A percentile compares a stretch with the other conserved stretches of the same genome.
Evolutionary conservation across 2,329 filamentous ascomycete genomes (phyloP).

Genomic region (Stromatinia cepivora): DNA sequence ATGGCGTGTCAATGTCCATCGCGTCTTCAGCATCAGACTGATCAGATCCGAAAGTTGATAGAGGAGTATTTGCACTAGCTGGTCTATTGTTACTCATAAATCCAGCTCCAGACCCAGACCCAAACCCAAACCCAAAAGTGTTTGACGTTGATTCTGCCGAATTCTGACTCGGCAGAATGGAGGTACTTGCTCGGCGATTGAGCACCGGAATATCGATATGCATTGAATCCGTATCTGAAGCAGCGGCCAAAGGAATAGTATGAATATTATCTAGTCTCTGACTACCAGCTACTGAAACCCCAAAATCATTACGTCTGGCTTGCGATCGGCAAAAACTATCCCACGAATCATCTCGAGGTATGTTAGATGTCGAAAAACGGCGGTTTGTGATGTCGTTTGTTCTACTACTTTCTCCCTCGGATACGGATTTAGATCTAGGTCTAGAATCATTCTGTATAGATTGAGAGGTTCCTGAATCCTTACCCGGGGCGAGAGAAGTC

Average conservation of each 20-base stretch:
- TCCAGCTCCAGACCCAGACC: not conserved
- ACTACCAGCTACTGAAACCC: too few relatives aligned
- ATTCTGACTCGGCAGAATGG: not conserved
- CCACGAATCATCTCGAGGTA: not conserved
- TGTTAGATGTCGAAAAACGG: not conserved
- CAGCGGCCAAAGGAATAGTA: fast-evolving
- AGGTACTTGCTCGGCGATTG: not conserved
- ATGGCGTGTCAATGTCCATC: too few relatives aligned
- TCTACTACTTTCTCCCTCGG: too few relatives aligned
- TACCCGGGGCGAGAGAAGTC: not conserved
- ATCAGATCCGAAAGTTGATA: too few relatives aligned
- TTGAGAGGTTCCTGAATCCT: fast-evolving
- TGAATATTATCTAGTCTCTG: not conserved
- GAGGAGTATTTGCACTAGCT: too few relatives aligned
- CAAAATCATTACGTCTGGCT: not conserved
- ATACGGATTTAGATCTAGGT: too few relatives aligned
- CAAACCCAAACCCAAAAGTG: not conserved
- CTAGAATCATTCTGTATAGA: too few relatives aligned
- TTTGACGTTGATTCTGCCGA: not conserved
- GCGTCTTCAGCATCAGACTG: too few relatives aligned
- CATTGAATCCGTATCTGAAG: not conserved
- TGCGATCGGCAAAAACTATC: not conserved
- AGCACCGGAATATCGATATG: not conserved
- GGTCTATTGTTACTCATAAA: not conserved
- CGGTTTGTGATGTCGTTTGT: not conserved